Conservation (phyloP, 164 flowering plant genomes). For the Santalum album region DNA sequence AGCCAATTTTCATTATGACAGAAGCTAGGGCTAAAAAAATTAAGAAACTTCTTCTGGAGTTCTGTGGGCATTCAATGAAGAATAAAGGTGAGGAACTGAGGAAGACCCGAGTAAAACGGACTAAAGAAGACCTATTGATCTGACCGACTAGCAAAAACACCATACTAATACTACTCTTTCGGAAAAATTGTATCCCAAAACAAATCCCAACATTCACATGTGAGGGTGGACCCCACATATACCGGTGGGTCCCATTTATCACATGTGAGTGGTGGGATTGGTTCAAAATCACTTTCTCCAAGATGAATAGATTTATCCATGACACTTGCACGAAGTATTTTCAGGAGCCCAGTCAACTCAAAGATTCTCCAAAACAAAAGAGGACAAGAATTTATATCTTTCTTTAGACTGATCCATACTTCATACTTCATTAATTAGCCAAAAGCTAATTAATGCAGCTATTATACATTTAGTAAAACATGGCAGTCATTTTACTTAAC, state of each 20-base stretch:
- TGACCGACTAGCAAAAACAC: constrained; percentile 47
- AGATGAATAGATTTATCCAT: constrained; percentile 65
- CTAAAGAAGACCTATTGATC: constrained; percentile 59
- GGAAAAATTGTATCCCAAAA: too few species aligned
- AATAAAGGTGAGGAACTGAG: too few species aligned
- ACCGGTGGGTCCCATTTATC: too few species aligned
- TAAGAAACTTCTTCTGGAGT: constrained; percentile 53
- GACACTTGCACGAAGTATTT: constrained; percentile 49
- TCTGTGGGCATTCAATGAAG: constrained; percentile 29
- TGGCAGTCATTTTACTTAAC: too few species aligned
- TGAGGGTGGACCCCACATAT: too few species aligned
- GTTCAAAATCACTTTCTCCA: constrained; percentile 74
- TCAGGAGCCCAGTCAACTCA: neutral
- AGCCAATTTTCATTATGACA: constrained; percentile 68
- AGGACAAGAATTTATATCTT: too few species aligned
- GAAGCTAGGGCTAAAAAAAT: constrained; percentile 37
- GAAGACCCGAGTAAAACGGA: constrained; percentile 78
- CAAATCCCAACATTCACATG: constrained; percentile 93
- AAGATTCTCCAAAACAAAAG: neutral
- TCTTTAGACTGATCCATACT: too few species aligned
- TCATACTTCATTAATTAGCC: too few species aligned
- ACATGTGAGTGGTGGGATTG: too few species aligned
- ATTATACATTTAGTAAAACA: too few species aligned
- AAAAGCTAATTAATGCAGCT: too few species aligned
- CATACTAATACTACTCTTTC: constrained; percentile 70